Percentiles rank a stretch among this genome's conserved stretches.
phyloP scores from a whole-genome alignment of 2,329 filamentous ascomycete genomes.

The Penicillium sp. region DNA sequence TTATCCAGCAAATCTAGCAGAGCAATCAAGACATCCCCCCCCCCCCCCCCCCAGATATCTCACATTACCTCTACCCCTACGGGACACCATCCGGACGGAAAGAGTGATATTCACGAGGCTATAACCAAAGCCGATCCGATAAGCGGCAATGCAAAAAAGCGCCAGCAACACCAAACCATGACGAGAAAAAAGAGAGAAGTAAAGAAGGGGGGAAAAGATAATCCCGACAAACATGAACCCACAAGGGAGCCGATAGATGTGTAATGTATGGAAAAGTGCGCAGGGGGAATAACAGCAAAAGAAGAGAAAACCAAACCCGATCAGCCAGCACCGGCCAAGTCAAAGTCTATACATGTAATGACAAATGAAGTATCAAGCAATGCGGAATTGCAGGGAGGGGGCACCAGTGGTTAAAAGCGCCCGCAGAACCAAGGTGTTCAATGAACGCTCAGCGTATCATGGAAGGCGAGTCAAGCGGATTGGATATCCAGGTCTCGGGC shows the following conservation, averaged over 20 bases:
- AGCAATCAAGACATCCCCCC: too few relatives aligned
- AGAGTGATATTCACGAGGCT: conserved; percentile 1
- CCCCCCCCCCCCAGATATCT: too few relatives aligned
- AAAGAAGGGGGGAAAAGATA: conserved; percentile 2
- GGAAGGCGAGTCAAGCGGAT: neutral
- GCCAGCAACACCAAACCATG: conserved; percentile 23
- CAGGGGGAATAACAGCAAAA: conserved; percentile 21
- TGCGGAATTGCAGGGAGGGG: neutral
- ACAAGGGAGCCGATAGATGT: conserved; percentile 16
- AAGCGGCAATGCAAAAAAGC: conserved; percentile 17
- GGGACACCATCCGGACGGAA: too few relatives aligned
- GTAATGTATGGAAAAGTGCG: conserved; percentile 23
- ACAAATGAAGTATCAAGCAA: conserved; percentile 26
- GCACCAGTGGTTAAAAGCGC: neutral
- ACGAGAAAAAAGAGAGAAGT: conserved; percentile 9
- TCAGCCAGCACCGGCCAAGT: conserved; percentile 17
- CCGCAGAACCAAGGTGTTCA: neutral
- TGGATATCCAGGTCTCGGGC: neutral
- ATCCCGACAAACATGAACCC: neutral
- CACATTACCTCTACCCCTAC: too few relatives aligned
- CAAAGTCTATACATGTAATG: conserved; percentile 31
- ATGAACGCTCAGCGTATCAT: conserved; percentile 20
- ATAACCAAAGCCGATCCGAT: neutral
- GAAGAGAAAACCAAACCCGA: conserved; percentile 12
- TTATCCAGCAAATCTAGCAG: too few relatives aligned